Evolutionary conservation across 148 eudicot genomes (phyloP), one percentile per base, ranked within the genome.

Genomic region (Cornus florida): DNA sequence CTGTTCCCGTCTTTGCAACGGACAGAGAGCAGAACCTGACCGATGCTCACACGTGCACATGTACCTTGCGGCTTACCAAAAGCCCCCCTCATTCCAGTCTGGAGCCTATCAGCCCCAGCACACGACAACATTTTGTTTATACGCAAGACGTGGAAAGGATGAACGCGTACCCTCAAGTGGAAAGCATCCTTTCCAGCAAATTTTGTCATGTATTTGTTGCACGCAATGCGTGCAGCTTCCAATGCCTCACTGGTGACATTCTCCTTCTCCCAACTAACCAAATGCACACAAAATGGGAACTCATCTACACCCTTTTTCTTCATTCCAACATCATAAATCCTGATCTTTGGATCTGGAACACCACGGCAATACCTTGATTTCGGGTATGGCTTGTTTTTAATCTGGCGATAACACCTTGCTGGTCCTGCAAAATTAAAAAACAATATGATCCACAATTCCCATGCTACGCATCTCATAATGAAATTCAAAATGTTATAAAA

Each of bases 21-120:
- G 4, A 89, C 92, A 70, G 92, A 89, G 6, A 89, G 86, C 10
- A 89, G 86, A 19, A 89, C 92, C 76, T 89, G 92, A 2, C 92
- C 92, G 74, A 89, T 89, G 39, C 88, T 88, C 22, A 89, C 92
- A 38, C 92, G 84, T 20, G 92, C 92, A 84, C 92, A 89, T 3
- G 74, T 74, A 22, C 92, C 89, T 67, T 78, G 89, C 1, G 92
- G 90, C 82, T 89, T 89, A 1, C 92, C 92, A 78, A 89, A 89
- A 78, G 92, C 92, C 17, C 92, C 92, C 76, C 92, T 80, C 92
- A 89, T 87, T 23, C 92, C 92, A 67, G 92, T 89, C 75, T 89
- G 92, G 79, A 89, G 90, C 82, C 92, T 89, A 87, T 89, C 92
- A 82, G 92, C 92, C 5, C 92, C 92, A 74, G 92, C 92, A 84